Evolutionary conservation across 768 basidiomycete genomes (phyloP), one percentile per base, ranked within the genome.

Genomic region (Crucibulum laeve): DNA sequence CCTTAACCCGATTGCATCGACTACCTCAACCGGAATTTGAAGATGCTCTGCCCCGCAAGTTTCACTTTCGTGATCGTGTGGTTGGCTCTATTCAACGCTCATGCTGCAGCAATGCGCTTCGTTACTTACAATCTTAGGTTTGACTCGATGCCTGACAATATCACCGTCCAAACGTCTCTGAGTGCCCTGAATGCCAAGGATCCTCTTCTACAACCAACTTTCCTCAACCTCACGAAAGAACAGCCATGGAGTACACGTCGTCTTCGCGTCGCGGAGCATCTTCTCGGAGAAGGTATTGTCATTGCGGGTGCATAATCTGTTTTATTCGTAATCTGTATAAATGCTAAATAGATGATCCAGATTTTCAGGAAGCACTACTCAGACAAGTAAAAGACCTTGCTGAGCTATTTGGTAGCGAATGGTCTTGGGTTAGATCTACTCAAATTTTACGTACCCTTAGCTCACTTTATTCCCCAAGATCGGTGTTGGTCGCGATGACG

Each of bases 401-500:
- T 5, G 64, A 69, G 35, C 64, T 84, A 3, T 67, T 85, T 11
- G 82, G 82, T 0, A 45, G 60, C 3, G 67, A 68, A 3, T 85
- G 76, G 74, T 68, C 59, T 13, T 77, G 75, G 73, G 77, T 77
- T 42, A 40, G 70, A 52, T 13, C 2, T 21, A 19, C 7, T 6
- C 25, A 10, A 5, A 18, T n/a, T 30, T 13, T 28, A 23, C 14
- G n/a, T 14, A 11, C 10, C 21, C 18, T 7, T 11, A 14, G 8
- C 7, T 22, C 4, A 21, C 33, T n/a, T 14, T 8, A 13, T 10
- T 1, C 42, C 18, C 4, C 30, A 28, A 77, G 73, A 69, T 81
- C 17, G 82, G 80, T 1, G 79, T 82, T 0, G 82, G 81, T 0
- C 64, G 82, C n/a, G 73, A 80, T 42, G 77, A 84, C 51, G 82